Evolutionary conservation across 768 basidiomycete species (phyloP), one percentile per base, ranked within the genome.

Genomic region (Boletus pseudopeckii): DNA sequence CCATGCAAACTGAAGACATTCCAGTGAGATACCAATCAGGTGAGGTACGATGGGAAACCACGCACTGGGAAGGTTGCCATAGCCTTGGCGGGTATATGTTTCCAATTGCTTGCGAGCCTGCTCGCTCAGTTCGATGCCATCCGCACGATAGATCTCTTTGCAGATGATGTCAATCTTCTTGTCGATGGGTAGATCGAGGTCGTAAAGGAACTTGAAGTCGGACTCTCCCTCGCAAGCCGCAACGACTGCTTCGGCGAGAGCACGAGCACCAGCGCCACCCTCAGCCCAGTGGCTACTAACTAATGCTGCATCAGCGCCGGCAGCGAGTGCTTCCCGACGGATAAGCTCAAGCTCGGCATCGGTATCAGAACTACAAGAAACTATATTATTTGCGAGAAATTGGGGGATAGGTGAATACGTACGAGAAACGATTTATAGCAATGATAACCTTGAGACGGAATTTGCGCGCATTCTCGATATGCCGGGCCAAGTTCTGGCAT

Each of bases 241-340:
- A 63, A 99, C 79, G 61, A 98, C 86, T n/a, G 95, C 92, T 65
- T 98, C 86, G 15, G 96, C 96, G 56, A 99, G 84, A 28, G 83
- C 84, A 53, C 85, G 80, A 43, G 96, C 96, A 50, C 97, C 96
- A 38, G 83, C 82, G 43, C 96, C 96, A 63, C 96, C 97, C 63
- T 92, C 79, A 18, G 95, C 96, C 96, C 97, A 99, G 76, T 98
- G 97, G 75, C 88, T 96, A 72, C 90, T 92, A 57, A 97, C 86
- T 3, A 98, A 86, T 34, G 96, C 96, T 49, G 89, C 91, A 70
- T 99, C 92, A 18, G 96, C 96, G 38, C 96, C 96, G 8, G 85
- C 90, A 43, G 80, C 79, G 33, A 94, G 78, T 13, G 95, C 82
- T 67, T 88, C 79, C 60, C 87, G 79, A 48, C 86, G 86, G 42